Evolutionary conservation across 1,284 basidiomycete species (phyloP), one percentile per base, ranked within the genome.

Genomic region (Apiotrichum laibachii): DNA sequence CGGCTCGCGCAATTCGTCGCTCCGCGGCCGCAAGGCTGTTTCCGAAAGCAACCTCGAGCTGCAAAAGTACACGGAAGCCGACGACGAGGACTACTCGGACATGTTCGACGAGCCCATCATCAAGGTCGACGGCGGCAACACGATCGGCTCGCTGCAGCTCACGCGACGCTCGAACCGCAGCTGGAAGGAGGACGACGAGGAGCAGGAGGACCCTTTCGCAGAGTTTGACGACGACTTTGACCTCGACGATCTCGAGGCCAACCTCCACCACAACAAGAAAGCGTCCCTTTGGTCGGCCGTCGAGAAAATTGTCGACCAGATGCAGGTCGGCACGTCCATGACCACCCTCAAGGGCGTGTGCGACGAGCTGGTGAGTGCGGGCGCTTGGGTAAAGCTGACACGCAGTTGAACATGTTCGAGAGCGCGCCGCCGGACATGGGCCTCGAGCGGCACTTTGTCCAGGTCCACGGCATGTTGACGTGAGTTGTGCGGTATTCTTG

Each of bases 191-290:
- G 85, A 85, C 5, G 91, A 94, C 60, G 90, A 92, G 48, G 90
- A 93, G 61, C 91, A 92, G 50, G 88, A 90, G 58, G 93, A 96
- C 81, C 92, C 93, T 1, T 97, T 97, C 70, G 92, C 93, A 0
- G 92, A 94, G 88, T 92, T 95, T 63, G 91, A 95, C 66, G 90
- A 75, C 45, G 90, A 75, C 43, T 73, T 88, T 34, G 92, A 90
- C 63, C 86, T 85, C 2, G 89, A 91, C 65, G 89, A 92, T 67
- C 81, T 95, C 6, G 92, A 95, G 71, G 84, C 90, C 1, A 94
- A 95, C 66, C 80, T 96, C 9, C 86, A 90, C 61, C 84, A 92
- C 45, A 93, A 96, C 79, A 92, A 94, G 79, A 83, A 90, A 67
- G 94, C 95, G 1, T 84, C 92, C 8, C 80, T 96, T 51, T 90